A percentile compares a stretch with the other conserved stretches of the same genome.
These are phyloP conservation scores for Eimeria acervulina DNA, from an alignment of 169 alveolate genomes.

Conservation along the genomic window DNA sequence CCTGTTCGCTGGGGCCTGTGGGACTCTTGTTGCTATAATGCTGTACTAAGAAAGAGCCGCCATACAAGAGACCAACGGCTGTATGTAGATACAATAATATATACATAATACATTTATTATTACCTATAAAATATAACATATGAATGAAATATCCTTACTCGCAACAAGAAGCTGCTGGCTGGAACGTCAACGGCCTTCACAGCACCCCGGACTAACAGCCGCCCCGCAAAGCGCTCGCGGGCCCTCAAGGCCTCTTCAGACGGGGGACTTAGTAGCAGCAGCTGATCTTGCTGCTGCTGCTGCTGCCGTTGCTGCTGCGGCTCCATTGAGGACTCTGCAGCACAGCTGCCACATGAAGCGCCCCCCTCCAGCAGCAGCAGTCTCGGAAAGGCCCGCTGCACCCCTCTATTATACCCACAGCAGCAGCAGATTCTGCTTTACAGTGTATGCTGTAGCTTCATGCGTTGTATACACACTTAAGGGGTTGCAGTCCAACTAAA, in stretches of 20 bases:
- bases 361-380: not conserved
- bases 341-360: not conserved
- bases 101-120: too few species aligned
- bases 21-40: not conserved
- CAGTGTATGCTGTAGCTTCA: not conserved
- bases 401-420: not conserved
- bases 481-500: too few species aligned
- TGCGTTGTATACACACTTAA: too few species aligned
- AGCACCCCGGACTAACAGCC: slow-evolving; percentile 15
- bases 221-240: slow-evolving; percentile 41
- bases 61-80: not conserved
- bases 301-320: not conserved
- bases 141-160: not conserved
- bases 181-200: slow-evolving; percentile 33
- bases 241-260: slow-evolving; percentile 39
- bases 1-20: not conserved
- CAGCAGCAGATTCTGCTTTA: not conserved
- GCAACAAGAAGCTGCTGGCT: slow-evolving; percentile 54
- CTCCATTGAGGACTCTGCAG: not conserved
- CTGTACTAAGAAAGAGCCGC: not conserved
- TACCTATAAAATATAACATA: not conserved
- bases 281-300: not conserved
- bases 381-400: not conserved
- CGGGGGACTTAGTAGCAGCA: not conserved
- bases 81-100: too few species aligned